Evolutionary conservation across 169 alveolate genomes (phyloP).

Genomic region (Eimeria maxima): DNA sequence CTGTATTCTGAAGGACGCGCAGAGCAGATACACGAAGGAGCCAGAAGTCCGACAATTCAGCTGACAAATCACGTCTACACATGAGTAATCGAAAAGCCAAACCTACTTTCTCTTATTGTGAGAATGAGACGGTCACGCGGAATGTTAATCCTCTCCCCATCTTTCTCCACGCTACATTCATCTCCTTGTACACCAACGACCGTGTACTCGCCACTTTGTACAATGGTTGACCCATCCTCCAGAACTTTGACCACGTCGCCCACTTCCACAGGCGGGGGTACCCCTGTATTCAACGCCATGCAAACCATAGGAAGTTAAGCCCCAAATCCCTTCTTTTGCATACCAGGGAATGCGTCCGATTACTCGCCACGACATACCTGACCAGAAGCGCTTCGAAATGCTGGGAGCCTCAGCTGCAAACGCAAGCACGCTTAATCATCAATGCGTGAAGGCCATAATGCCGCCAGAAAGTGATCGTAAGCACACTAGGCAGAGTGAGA

Average conservation of each 20-base stretch:
- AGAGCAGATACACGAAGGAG: background rate
- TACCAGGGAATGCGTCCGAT: background rate
- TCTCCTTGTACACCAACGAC: slow-evolving; percentile 31
- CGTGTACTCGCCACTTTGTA: slow-evolving; percentile 17
- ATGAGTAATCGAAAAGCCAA: too few relatives aligned
- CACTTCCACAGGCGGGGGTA: slow-evolving; percentile 48
- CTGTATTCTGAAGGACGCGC: background rate
- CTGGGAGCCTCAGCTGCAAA: slow-evolving; percentile 9
- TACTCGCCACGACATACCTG: background rate
- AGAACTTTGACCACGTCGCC: slow-evolving; percentile 59
- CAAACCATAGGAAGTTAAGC: background rate
- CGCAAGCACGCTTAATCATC: background rate
- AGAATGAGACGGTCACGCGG: slow-evolving; percentile 42
- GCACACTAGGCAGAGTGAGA: background rate
- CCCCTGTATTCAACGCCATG: background rate
- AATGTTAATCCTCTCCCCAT: background rate
- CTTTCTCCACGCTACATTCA: slow-evolving; percentile 4
- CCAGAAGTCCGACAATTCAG: background rate
- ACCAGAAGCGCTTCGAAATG: slow-evolving; percentile 68
- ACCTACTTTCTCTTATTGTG: slow-evolving; percentile 24
- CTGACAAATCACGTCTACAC: background rate
- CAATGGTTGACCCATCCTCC: slow-evolving; percentile 15
- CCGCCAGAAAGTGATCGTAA: background rate
- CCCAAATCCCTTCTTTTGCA: background rate
- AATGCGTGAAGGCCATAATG: background rate